Evolutionary conservation across 2,329 filamentous ascomycete genomes (phyloP).

Genomic region (Cryphonectria carpinicola): DNA sequence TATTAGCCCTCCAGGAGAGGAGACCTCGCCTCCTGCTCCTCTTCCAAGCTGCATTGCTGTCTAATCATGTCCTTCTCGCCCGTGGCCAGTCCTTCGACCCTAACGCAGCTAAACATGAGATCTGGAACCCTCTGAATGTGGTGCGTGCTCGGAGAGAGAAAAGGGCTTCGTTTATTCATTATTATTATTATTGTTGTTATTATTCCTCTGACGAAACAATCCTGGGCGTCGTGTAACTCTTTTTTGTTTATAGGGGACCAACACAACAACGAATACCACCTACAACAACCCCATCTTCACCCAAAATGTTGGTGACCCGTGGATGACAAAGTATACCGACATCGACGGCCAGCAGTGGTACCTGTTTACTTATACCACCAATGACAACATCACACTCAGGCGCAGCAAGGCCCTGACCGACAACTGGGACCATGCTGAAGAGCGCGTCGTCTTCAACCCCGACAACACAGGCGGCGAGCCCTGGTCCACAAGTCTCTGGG

Average conservation of each 20-base stretch:
- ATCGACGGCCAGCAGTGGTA: conserved; percentile 42
- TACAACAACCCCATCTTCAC: conserved; percentile 47
- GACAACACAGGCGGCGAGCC: conserved; percentile 37
- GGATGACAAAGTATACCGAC: conserved; percentile 41
- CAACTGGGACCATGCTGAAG: conserved; percentile 45
- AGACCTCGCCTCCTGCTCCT: not conserved
- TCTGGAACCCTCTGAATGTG: conserved; percentile 39
- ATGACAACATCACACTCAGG: conserved; percentile 44
- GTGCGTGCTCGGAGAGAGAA: not conserved
- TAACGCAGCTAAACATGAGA: conserved; percentile 36
- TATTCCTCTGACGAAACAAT: not conserved
- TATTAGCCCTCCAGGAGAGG: not conserved
- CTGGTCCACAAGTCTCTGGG: conserved; percentile 43
- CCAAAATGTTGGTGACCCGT: conserved; percentile 44
- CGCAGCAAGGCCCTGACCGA: conserved; percentile 43
- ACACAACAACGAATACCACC: conserved; percentile 42
- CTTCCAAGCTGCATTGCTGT: conserved; percentile 6
- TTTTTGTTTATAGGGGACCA: conserved; percentile 33
- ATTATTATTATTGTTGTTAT: not conserved
- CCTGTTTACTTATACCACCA: conserved; percentile 45
- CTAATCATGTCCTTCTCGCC: conserved; percentile 28
- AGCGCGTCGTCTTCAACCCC: conserved; percentile 42
- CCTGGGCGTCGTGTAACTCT: not conserved
- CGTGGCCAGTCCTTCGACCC: conserved; percentile 38
- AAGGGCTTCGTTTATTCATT: no score